Evolutionary conservation across 129 eudicot genomes (phyloP).

Genomic region (Cynara cardunculus): DNA sequence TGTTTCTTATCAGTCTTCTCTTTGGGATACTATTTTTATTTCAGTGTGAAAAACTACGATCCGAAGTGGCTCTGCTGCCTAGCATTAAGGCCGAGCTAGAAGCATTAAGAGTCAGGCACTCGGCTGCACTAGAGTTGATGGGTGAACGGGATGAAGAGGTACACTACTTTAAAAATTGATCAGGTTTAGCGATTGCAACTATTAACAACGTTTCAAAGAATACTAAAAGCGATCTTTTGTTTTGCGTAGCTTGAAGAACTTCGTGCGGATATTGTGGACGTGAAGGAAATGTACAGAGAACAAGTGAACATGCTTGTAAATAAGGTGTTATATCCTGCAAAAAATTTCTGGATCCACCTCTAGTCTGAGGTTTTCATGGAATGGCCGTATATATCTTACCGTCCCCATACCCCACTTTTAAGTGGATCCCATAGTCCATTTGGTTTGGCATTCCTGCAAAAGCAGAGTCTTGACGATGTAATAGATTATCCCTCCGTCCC

Average conservation of each 20-base stretch:
- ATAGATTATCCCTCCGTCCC: too few species aligned
- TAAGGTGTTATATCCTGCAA: conserved; percentile 40
- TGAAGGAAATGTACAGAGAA: conserved; percentile 95
- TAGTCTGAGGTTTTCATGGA: too few species aligned
- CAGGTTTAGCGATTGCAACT: background rate
- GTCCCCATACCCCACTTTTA: too few species aligned
- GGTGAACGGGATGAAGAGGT: conserved; percentile 99
- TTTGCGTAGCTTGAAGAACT: conserved; percentile 86
- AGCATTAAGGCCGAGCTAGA: conserved; percentile 82
- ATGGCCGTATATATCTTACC: too few species aligned
- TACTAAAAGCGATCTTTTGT: background rate
- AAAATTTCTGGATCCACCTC: background rate
- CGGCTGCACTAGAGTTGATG: conserved; percentile 96
- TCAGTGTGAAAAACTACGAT: conserved; percentile 81
- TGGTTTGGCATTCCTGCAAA: background rate
- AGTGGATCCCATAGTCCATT: too few species aligned
- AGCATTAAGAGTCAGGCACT: conserved; percentile 79
- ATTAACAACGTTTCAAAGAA: background rate
- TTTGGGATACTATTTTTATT: background rate
- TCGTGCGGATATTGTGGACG: conserved; percentile 84
- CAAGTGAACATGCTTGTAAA: conserved; percentile 90
- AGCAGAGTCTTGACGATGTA: background rate
- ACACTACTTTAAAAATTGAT: background rate
- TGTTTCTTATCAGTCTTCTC: background rate
- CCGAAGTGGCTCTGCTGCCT: conserved; percentile 75